A percentile compares a stretch with the other conserved stretches of the same genome.
Evolutionary conservation across 2,329 filamentous ascomycete genomes (phyloP).

Genomic region (Tolypocladium tundrense): DNA sequence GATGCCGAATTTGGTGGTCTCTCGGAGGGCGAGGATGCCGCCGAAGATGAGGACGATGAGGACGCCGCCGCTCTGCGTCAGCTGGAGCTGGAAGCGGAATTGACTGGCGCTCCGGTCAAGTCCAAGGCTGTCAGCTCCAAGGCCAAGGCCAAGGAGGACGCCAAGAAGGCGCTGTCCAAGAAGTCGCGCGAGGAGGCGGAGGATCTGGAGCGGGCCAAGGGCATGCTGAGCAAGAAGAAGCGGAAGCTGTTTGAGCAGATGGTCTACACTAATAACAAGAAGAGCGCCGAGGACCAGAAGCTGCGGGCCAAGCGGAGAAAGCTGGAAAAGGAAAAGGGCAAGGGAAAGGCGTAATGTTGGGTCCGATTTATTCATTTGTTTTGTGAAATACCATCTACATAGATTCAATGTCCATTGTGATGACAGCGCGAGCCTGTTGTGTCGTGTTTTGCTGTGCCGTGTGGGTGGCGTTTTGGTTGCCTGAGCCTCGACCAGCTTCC

Average conservation of each 20-base stretch:
- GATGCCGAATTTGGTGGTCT: constrained; percentile 30
- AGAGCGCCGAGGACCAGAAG: constrained; percentile 80
- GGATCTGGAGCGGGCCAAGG: constrained; percentile 85
- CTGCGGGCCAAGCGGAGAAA: constrained; percentile 83
- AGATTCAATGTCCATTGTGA: constrained; percentile 2
- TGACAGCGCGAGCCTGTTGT: background rate
- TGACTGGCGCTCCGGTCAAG: constrained; percentile 56
- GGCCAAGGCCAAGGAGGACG: constrained; percentile 57
- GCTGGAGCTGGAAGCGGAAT: constrained; percentile 84
- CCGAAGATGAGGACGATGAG: constrained; percentile 28
- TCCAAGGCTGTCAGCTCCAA: constrained; percentile 36
- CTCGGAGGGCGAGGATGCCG: constrained; percentile 33
- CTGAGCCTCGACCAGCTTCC: background rate
- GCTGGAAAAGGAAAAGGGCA: constrained; percentile 58
- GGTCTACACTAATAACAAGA: constrained; percentile 89
- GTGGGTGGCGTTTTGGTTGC: background rate
- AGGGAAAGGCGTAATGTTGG: constrained; percentile 24
- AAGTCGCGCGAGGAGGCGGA: constrained; percentile 70
- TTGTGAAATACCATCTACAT: constrained; percentile 4
- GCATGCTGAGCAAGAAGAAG: constrained; percentile 98
- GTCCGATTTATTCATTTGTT: background rate
- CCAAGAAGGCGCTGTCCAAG: constrained; percentile 57
- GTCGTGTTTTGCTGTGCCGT: background rate
- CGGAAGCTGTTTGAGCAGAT: constrained; percentile 96
- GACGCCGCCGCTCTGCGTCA: constrained; percentile 67